Evolutionary conservation across 2,329 filamentous ascomycete species (phyloP), one percentile per base, ranked within the genome.

Genomic region (Ophiostoma piceae): DNA sequence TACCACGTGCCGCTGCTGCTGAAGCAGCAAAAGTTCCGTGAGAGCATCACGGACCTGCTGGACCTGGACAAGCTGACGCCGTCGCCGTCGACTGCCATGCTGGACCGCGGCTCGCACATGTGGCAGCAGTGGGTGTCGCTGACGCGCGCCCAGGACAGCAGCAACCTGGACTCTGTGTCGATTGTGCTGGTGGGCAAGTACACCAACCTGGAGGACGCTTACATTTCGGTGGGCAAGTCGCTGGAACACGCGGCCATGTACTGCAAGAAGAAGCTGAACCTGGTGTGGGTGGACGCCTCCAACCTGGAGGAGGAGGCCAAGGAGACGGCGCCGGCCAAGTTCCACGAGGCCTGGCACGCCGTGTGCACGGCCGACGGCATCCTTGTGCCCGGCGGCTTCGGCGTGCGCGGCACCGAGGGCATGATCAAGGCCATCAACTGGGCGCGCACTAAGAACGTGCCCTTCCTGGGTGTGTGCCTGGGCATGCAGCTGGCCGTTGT

Each of bases 1-100:
- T 99, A 99, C 80, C 94, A 97, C 74, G 94, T 98, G 2, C 95
- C 95, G 0, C 84, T 97, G n/a, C 90, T 98, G 32, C 88, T 98
- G 16, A 87, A 94, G 75, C 85, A 93, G 74, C 92, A 98, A 80
- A 87, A 88, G 32, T 83, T 98, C 1, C 82, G 94, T 9, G 70
- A 71, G 57, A 72, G 41, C 29, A 72, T 73, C 47, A 62, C 51
- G 60, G 79, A 83, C 14, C 85, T 88, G n/a, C 82, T 98, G 69
- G 84, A 84, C 51, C 84, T 97, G 12, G 85, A 91, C 72, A 78
- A 81, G 22, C 76, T 89, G 66, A 75, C 77, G 12, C 83, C 88
- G 67, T 76, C 87, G 1, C 83, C 88, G 67, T 76, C 88, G 1
- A 80, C 84, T 4, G 77, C 80, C 2, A 82, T 90, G 67, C 77